Percentiles rank a stretch among this genome's conserved stretches.
phyloP scores from a whole-genome alignment of 192 early-diverging fungal species.

The Coemansia sp. region DNA sequence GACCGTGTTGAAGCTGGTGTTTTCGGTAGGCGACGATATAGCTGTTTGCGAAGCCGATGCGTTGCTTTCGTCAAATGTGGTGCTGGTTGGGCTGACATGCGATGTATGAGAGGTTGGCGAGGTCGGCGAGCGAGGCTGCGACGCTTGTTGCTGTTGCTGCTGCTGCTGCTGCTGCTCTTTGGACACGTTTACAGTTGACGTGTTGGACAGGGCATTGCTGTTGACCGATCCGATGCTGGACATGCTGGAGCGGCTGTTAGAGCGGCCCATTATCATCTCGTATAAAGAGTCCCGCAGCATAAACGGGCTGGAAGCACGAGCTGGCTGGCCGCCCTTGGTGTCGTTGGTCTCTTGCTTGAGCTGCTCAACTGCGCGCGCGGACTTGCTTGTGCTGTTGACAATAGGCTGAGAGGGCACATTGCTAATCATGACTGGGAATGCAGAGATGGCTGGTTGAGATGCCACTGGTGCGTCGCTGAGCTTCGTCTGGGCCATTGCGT shows the following conservation, averaged over 20 bases:
- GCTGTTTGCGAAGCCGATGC: conserved; percentile 32
- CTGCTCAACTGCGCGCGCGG: background rate
- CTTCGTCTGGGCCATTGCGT: conserved; percentile 20
- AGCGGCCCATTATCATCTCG: conserved; percentile 52
- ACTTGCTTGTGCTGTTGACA: conserved; percentile 10
- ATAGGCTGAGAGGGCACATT: conserved; percentile 8
- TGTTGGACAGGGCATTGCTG: conserved; percentile 42
- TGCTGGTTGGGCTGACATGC: conserved; percentile 44
- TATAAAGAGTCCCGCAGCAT: conserved; percentile 48
- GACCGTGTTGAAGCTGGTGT: conserved; percentile 21
- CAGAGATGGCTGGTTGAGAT: conserved; percentile 17
- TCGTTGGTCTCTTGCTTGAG: conserved; percentile 13
- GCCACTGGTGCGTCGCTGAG: background rate
- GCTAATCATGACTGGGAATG: conserved; percentile 35
- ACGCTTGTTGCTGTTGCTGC: conserved; percentile 2
- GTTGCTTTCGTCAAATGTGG: conserved; percentile 38
- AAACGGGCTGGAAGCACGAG: conserved; percentile 34
- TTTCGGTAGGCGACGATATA: conserved; percentile 24
- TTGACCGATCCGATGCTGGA: conserved; percentile 26
- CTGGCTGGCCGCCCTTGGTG: conserved; percentile 11
- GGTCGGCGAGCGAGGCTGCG: conserved; percentile 18
- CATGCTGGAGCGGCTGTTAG: conserved; percentile 32
- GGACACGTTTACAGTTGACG: conserved; percentile 30
- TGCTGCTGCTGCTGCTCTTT: conserved; percentile 24
- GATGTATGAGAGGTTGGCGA: conserved; percentile 33